Conservation (phyloP, 306 rosid genomes). For the Vigna unguiculata region DNA sequence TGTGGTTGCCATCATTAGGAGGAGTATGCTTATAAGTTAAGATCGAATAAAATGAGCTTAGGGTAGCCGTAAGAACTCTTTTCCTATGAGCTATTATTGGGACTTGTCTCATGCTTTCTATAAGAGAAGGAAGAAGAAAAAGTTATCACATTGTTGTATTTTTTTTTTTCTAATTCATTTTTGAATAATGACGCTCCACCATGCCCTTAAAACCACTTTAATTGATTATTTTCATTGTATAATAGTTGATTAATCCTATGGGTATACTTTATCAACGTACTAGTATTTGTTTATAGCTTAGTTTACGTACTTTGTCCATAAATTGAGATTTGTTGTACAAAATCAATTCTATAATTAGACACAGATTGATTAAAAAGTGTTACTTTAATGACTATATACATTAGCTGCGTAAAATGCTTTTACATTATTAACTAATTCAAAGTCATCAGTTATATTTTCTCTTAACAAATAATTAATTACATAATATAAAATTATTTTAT, state of each 20-base stretch:
- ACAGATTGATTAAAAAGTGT: not conserved
- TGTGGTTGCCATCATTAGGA: conserved; percentile 77
- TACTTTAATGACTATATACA: too few species aligned
- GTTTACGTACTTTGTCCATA: not conserved
- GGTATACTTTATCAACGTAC: not conserved
- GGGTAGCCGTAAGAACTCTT: not conserved
- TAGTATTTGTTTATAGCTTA: not conserved
- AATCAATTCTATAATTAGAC: not conserved
- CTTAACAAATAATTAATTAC: too few species aligned
- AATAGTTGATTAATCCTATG: not conserved
- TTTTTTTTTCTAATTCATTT: conserved; percentile 10
- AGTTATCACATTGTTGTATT: conserved; percentile 3
- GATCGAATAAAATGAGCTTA: conserved; percentile 37
- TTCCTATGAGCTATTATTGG: conserved; percentile 33
- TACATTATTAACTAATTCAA: too few species aligned
- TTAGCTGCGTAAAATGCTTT: too few species aligned
- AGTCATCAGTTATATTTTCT: too few species aligned
- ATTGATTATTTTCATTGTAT: not conserved
- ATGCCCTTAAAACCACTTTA: not conserved
- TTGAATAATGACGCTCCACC: conserved; percentile 22
- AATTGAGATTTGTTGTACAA: not conserved
- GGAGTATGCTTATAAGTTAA: conserved; percentile 42
- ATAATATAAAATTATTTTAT: too few species aligned
- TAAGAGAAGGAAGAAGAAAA: not conserved
- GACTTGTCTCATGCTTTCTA: conserved; percentile 9